Conservation (phyloP, 768 basidiomycete species). For the Podaxis sp. region DNA sequence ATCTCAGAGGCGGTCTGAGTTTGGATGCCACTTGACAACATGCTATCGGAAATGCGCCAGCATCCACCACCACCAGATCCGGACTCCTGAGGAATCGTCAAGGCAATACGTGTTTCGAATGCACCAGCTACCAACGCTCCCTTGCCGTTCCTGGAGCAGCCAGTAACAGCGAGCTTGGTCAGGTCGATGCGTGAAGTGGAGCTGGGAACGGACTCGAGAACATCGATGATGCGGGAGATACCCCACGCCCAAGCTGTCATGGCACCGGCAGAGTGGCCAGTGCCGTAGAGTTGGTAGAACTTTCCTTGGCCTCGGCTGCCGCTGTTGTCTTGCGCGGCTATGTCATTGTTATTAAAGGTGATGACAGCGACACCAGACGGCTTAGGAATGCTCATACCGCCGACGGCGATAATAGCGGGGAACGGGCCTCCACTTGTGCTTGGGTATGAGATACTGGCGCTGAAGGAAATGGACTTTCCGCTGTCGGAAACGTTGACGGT, state of each 20-base stretch:
- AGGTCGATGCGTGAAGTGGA: constrained; percentile 43
- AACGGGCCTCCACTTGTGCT: constrained; percentile 43
- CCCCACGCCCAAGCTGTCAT: constrained; percentile 69
- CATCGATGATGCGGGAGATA: constrained; percentile 58
- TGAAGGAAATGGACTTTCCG: constrained; percentile 50
- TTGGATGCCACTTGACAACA: constrained; percentile 39
- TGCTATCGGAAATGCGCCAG: constrained; percentile 57
- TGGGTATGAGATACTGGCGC: constrained; percentile 44
- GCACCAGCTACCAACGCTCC: constrained; percentile 60
- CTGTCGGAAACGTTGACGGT: constrained; percentile 47
- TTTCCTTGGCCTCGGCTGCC: constrained; percentile 53
- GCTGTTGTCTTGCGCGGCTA: constrained; percentile 46
- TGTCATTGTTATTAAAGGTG: constrained; percentile 53
- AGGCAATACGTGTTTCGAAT: constrained; percentile 55
- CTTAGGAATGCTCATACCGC: constrained; percentile 40
- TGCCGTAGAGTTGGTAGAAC: constrained; percentile 59
- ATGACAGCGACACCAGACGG: constrained; percentile 43
- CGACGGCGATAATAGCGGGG: constrained; percentile 55
- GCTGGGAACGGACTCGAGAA: constrained; percentile 47
- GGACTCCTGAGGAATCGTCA: constrained; percentile 64
- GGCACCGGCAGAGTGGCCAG: constrained; percentile 43
- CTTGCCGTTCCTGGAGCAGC: constrained; percentile 63
- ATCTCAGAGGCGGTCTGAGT: constrained; percentile 61
- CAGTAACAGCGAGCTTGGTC: constrained; percentile 51
- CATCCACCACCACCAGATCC: constrained; percentile 60